phyloP scores from a whole-genome alignment of 2,329 filamentous ascomycete species.

The Lomentospora prolificans region DNA sequence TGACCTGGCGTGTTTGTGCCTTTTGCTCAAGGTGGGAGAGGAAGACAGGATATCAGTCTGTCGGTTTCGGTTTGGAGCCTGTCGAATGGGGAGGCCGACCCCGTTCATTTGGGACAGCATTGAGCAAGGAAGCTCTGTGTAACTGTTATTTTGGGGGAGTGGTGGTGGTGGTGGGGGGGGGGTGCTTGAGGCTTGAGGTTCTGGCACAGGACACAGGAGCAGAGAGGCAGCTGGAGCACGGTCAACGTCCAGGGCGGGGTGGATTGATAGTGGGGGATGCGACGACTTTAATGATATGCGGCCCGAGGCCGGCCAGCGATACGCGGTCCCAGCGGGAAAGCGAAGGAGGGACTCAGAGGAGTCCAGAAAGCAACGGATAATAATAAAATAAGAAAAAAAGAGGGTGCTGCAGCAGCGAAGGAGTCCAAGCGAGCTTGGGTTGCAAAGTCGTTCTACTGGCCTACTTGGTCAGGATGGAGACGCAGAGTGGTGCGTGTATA shows the following conservation, averaged over 20 bases:
- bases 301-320: conserved; percentile 8
- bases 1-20: conserved; percentile 52
- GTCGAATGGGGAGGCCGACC: conserved; percentile 23
- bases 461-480: not conserved
- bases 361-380: not conserved
- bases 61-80: conserved; percentile 14
- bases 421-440: not conserved
- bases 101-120: conserved; percentile 25
- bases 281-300: conserved; percentile 8
- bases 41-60: conserved; percentile 9
- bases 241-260: not conserved
- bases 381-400: not conserved
- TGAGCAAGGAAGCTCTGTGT: conserved; percentile 5
- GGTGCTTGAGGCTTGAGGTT: too few relatives aligned
- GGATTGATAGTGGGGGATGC: not conserved
- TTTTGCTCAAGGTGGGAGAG: conserved; percentile 19
- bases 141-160: not conserved
- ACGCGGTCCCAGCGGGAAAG: not conserved
- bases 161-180: not conserved
- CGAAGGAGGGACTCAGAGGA: too few relatives aligned
- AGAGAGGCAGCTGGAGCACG: too few relatives aligned
- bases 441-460: not conserved
- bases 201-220: not conserved
- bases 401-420: not conserved
- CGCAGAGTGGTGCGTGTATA: not conserved